Evolutionary conservation across 2,329 filamentous ascomycete genomes (phyloP).

Genomic region (Phaeophleospora eucalypticola): DNA sequence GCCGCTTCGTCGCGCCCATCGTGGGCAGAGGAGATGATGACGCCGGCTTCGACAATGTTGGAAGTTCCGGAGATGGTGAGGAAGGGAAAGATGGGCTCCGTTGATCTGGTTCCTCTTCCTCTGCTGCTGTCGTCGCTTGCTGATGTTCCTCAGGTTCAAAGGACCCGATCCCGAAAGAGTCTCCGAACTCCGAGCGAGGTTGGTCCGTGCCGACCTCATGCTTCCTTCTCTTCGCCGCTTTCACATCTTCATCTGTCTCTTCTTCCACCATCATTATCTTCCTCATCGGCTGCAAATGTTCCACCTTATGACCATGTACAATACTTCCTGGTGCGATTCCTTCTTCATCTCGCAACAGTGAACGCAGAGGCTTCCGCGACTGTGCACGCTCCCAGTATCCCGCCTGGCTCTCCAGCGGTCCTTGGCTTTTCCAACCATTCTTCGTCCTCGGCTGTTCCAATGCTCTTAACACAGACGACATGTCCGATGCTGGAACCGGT

Average conservation of each 20-base stretch:
- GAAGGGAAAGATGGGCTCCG: not conserved
- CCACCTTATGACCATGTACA: too few species aligned
- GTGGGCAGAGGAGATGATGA: not conserved
- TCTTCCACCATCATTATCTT: too few species aligned
- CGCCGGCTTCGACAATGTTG: not conserved
- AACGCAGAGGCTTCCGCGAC: not conserved
- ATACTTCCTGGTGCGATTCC: too few species aligned
- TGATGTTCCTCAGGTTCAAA: not conserved
- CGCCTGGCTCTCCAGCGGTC: constrained; percentile 1
- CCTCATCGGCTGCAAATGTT: too few species aligned
- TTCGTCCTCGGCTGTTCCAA: not conserved
- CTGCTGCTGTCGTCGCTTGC: too few species aligned
- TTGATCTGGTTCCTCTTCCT: too few species aligned
- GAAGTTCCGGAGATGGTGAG: not conserved
- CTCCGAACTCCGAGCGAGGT: not conserved
- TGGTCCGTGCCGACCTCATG: not conserved
- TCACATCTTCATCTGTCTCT: too few species aligned
- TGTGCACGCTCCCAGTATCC: constrained; percentile 10
- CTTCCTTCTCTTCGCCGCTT: constrained; percentile 2
- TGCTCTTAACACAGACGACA: not conserved
- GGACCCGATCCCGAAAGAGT: not conserved
- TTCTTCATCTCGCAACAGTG: not conserved
- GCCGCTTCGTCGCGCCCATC: constrained; percentile 32
- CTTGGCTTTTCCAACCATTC: not conserved
- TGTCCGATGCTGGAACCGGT: not conserved